Base-by-base conservation (phyloP, 441 rosid species). In the Bocquillonia castaneifolia region DNA sequence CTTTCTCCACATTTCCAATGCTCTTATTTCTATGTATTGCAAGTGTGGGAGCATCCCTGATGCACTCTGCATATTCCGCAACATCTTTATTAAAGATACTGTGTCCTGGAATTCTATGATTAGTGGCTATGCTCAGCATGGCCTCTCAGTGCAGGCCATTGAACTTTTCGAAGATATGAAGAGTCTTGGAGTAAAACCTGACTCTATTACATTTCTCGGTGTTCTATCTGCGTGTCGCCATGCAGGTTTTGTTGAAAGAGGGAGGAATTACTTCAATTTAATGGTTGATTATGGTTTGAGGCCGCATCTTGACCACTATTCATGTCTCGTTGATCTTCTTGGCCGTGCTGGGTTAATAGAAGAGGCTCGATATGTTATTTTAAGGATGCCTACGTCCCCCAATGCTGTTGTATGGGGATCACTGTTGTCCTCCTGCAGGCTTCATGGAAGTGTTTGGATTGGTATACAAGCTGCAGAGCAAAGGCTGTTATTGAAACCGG, bases 201-300 rank as follows among this genome's bases (percentile, higher is more conserved):
- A 90, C 76, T 78, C 88, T 66, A 72, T 93, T 71, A 84, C 92
- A 34, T 93, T 83, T 74, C 86, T 93, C 12, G 92, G 92, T 51
- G 82, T 93, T 31, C 63, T 92, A 13, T 93, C 98, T 50, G 86
- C 96, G 1, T 93, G 93, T 55, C 86, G 93, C 58, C 98, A 93
- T 57, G 88, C 84, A 0, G 97, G 96, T 60, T 78, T 90, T 9
- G 86, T 90, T 3, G 69, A 77, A 64, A 77, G 72, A 67, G 97
- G 97, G 5, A 80, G 75, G 72, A 37, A 47, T 18, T 85, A 77
- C 81, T 86, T 93, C 62, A 53, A 74, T 52, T 78, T 79, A 34
- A 88, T 93, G 98, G 63, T 22, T 26, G 75, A 71, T 37, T 77
- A 75, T 17, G 85, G 88, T 1, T 17, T 93, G 63, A 72, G 67